These are phyloP conservation scores for Suhomyces canberraensis DNA, from an alignment of 805 yeast species.

Conservation along the genomic window DNA sequence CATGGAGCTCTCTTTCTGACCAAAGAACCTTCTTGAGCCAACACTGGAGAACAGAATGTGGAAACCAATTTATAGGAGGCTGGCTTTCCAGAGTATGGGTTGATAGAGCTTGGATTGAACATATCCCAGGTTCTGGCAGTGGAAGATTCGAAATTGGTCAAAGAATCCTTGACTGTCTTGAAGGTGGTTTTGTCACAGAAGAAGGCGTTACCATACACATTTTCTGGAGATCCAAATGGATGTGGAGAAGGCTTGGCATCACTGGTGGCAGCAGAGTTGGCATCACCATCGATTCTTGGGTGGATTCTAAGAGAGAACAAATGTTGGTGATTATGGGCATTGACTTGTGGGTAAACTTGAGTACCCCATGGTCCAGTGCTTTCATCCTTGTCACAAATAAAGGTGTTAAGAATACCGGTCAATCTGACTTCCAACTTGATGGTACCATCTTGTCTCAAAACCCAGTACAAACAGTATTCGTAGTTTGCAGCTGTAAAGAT, in stretches of 20 bases:
- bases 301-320: slow-evolving; percentile 73
- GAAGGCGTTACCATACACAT: slow-evolving; percentile 78
- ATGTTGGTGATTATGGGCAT: slow-evolving; percentile 87
- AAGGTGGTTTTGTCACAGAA: slow-evolving; percentile 61
- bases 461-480: slow-evolving; percentile 83
- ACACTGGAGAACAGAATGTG: slow-evolving; percentile 66
- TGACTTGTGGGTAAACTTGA: slow-evolving; percentile 71
- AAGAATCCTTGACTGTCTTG: slow-evolving; percentile 65
- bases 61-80: slow-evolving; percentile 76
- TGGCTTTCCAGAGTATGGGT: slow-evolving; percentile 71
- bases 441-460: slow-evolving; percentile 79
- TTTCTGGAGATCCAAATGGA: slow-evolving; percentile 64
- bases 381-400: slow-evolving; percentile 60
- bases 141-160: slow-evolving; percentile 56
- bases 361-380: slow-evolving; percentile 77
- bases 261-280: slow-evolving; percentile 65
- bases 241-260: slow-evolving; percentile 61
- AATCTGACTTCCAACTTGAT: slow-evolving; percentile 75
- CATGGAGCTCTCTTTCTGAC: slow-evolving; percentile 82
- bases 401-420: slow-evolving; percentile 81
- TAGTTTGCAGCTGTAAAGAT: slow-evolving; percentile 85
- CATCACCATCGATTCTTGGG: slow-evolving; percentile 79
- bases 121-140: slow-evolving; percentile 77
- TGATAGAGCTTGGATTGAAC: slow-evolving; percentile 65
- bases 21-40: slow-evolving; percentile 71